phyloP scores from a whole-genome alignment of 441 rosid genomes.

The Croton laevigatus region DNA sequence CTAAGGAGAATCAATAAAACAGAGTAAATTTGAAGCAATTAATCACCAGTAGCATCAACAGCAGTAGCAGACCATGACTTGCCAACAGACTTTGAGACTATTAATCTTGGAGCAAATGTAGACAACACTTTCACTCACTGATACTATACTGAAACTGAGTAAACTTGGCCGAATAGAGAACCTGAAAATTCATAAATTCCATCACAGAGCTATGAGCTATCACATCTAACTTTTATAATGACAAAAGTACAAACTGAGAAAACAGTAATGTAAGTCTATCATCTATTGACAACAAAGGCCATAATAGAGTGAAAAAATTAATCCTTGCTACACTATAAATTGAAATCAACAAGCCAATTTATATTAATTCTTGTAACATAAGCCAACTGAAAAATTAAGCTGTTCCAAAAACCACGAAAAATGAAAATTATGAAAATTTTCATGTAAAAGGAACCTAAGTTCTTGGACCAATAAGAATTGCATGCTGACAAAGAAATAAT shows the following conservation, averaged over 20 bases:
- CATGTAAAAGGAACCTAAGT: no score
- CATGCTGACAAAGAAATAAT: no score
- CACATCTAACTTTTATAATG: not conserved
- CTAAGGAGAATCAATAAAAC: no score
- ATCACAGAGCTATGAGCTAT: slow-evolving; percentile 17
- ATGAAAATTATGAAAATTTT: no score
- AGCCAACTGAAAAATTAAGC: not conserved
- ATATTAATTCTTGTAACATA: not conserved
- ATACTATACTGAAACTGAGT: slow-evolving; percentile 45
- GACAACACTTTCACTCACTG: slow-evolving; percentile 61
- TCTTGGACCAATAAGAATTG: no score
- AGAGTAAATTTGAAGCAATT: no score
- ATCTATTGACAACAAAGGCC: not conserved
- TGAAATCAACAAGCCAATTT: not conserved
- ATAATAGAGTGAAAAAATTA: not conserved
- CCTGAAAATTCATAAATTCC: slow-evolving; percentile 48
- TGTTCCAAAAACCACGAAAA: no score
- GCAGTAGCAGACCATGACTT: slow-evolving; percentile 66
- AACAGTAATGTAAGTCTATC: not conserved
- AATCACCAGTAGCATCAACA: slow-evolving; percentile 55
- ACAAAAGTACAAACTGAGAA: not conserved
- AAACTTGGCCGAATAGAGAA: slow-evolving; percentile 46
- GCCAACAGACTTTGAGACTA: slow-evolving; percentile 49
- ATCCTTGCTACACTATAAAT: not conserved
- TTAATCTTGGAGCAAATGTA: slow-evolving; percentile 32